Conservation (phyloP, 495 filamentous ascomycete genomes). For the Glonium stellatum region DNA sequence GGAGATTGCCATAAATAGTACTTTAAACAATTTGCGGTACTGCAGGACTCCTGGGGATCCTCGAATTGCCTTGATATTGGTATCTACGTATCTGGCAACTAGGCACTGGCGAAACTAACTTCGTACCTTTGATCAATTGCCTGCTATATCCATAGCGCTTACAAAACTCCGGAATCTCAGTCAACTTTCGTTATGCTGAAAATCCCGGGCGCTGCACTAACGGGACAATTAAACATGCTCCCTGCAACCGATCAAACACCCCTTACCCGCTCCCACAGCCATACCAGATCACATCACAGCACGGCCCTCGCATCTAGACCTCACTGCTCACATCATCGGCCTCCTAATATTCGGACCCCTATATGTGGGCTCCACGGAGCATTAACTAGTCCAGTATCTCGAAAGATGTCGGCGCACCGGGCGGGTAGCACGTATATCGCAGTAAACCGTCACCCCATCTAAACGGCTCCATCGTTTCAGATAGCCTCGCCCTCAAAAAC, state of each 20-base stretch:
- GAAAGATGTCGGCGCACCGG: not conserved
- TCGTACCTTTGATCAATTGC: not conserved
- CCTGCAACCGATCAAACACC: conserved; percentile 10
- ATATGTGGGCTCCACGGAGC: not conserved
- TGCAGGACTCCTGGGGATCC: too few relatives aligned
- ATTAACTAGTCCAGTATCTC: not conserved
- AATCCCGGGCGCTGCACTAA: not conserved
- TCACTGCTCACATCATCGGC: conserved; percentile 5
- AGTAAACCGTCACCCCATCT: not conserved
- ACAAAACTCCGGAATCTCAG: not conserved
- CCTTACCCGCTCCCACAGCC: not conserved
- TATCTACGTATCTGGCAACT: too few relatives aligned
- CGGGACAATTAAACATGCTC: conserved; percentile 11
- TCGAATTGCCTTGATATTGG: too few relatives aligned
- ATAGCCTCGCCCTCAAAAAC: too few relatives aligned
- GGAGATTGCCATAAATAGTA: too few relatives aligned
- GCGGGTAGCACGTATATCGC: not conserved
- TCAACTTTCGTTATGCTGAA: not conserved
- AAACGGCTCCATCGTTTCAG: too few relatives aligned
- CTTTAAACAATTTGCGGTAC: too few relatives aligned
- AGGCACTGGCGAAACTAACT: too few relatives aligned
- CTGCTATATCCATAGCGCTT: not conserved
- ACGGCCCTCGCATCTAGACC: conserved; percentile 5
- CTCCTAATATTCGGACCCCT: not conserved
- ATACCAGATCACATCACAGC: not conserved